Evolutionary conservation across 2,329 filamentous ascomycete species (phyloP).

Genomic region (Botrytis aclada): DNA sequence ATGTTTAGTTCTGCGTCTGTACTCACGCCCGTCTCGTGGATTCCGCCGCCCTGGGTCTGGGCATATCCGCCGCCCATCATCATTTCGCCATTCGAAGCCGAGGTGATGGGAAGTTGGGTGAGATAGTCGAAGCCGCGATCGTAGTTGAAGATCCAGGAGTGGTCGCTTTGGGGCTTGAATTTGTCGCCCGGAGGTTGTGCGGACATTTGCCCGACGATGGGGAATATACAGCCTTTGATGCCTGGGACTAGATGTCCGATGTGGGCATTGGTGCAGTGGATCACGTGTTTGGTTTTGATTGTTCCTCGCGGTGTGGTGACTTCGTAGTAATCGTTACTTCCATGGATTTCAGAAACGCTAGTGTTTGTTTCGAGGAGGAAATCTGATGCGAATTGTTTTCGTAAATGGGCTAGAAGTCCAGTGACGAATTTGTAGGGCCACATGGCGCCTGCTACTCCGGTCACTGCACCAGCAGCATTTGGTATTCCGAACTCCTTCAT

Average conservation of each 20-base stretch:
- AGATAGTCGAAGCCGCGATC: slow-evolving; percentile 10
- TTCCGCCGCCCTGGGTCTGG: not conserved
- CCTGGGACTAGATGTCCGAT: slow-evolving; percentile 57
- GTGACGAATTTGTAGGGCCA: slow-evolving; percentile 61
- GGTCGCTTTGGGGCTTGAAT: slow-evolving; percentile 11
- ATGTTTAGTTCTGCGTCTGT: not conserved
- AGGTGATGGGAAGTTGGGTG: slow-evolving; percentile 1
- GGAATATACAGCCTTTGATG: slow-evolving; percentile 53
- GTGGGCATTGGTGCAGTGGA: slow-evolving; percentile 67
- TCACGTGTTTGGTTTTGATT: slow-evolving; percentile 52
- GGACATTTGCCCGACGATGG: slow-evolving; percentile 44
- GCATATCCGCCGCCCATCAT: slow-evolving; percentile 12
- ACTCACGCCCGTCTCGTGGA: not conserved
- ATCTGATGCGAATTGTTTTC: slow-evolving; percentile 43
- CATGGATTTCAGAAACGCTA: slow-evolving; percentile 21
- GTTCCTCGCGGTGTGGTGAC: slow-evolving; percentile 53
- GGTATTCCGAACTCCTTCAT: not conserved
- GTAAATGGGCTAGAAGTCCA: slow-evolving; percentile 48
- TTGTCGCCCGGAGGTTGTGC: not conserved
- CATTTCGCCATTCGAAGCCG: not conserved
- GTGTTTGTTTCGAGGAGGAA: slow-evolving; percentile 53
- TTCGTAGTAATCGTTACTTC: slow-evolving; percentile 40
- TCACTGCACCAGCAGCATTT: slow-evolving; percentile 5
- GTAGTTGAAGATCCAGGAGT: slow-evolving; percentile 17
- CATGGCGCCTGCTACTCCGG: slow-evolving; percentile 30